These are phyloP conservation scores for Neonectria magnoliae DNA, from an alignment of 2,329 filamentous ascomycete species.

Conservation along the genomic window DNA sequence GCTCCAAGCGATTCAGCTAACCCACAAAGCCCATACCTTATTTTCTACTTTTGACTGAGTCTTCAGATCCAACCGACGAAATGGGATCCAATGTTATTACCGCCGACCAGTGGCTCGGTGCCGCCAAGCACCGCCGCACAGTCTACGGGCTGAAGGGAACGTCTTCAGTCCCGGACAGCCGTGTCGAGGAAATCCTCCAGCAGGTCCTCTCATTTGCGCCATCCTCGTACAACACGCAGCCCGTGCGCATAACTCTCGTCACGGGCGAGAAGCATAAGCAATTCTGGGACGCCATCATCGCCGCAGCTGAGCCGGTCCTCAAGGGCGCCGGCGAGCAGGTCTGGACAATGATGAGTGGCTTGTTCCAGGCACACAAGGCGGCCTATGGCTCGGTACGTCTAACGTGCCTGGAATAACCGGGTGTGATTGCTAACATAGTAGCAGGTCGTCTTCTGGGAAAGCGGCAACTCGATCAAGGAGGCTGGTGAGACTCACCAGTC, in stretches of 20 bases:
- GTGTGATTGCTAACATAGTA: background rate
- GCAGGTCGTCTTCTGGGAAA: slow-evolving; percentile 41
- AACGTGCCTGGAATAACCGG: no score
- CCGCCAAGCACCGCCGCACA: slow-evolving; percentile 42
- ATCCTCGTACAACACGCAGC: slow-evolving; percentile 41
- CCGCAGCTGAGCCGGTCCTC: slow-evolving; percentile 29
- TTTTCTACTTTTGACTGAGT: background rate
- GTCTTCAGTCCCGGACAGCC: slow-evolving; percentile 43
- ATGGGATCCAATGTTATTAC: slow-evolving; percentile 12
- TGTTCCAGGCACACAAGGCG: slow-evolving; percentile 30
- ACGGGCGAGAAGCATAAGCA: slow-evolving; percentile 37
- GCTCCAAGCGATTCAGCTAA: no score
- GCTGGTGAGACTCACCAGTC: slow-evolving; percentile 29
- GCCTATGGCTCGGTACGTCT: slow-evolving; percentile 40
- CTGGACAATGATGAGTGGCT: slow-evolving; percentile 32
- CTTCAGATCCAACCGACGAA: background rate
- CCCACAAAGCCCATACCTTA: no score
- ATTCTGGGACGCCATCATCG: slow-evolving; percentile 36
- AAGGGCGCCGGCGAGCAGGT: slow-evolving; percentile 27
- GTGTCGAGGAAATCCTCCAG: slow-evolving; percentile 42
- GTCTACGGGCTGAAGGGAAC: slow-evolving; percentile 42
- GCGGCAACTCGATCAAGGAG: slow-evolving; percentile 29
- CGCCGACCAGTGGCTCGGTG: slow-evolving; percentile 41
- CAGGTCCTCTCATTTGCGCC: slow-evolving; percentile 36
- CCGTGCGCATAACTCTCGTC: slow-evolving; percentile 34